Evolutionary conservation across 116 monocot species (phyloP), one percentile per base, ranked within the genome.

Genomic region (Posidonia oceanica): DNA sequence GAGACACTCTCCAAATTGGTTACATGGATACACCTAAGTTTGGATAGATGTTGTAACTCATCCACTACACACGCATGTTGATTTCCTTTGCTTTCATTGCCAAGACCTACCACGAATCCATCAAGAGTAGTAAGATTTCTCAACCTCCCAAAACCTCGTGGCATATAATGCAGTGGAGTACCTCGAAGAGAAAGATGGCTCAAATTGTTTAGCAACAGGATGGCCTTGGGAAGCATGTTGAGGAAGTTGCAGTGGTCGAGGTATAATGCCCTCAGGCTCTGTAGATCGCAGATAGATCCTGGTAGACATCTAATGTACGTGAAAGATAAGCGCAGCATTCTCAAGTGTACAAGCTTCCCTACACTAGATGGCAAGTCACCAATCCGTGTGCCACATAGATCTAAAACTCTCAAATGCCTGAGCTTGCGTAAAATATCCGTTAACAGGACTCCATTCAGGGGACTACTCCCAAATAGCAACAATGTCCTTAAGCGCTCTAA

Each of bases 321-420:
- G 3, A 7, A 7, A 15, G 75, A 63, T 36, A 81, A 64, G 14
- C 74, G 68, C 29, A 85, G 52, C 38, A 70, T 79, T 44, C 79
- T 85, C 61, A 85, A 39, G 52, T 76, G 76, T 61, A 79, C 21
- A 23, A 82, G 61, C 42, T 71, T 58, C 52, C 68, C 74, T 41
- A 82, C 14, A 4, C 74, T 69, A 39, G 59, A 18, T 16, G 85
- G 85, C 23, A 85, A 52, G 58, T 12, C 37, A n/a, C 59, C 66
- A 39, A 77, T 67, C 7, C 20, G 11, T 48, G 67, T 72, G 12
- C 55, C 36, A 10, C 16, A 36, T 13, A 77, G 20, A 72, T 72
- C 66, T 41, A 77, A 38, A 21, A 72, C 66, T 29, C 75, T 38
- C 52, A 77, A n/a, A 51, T 51, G 36, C 52, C 17, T 51, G 14